A percentile compares a stretch with the other conserved stretches of the same genome.
These are phyloP conservation scores for Fusarium metavorans DNA, from an alignment of 2,329 filamentous ascomycete genomes.

Conservation along the genomic window DNA sequence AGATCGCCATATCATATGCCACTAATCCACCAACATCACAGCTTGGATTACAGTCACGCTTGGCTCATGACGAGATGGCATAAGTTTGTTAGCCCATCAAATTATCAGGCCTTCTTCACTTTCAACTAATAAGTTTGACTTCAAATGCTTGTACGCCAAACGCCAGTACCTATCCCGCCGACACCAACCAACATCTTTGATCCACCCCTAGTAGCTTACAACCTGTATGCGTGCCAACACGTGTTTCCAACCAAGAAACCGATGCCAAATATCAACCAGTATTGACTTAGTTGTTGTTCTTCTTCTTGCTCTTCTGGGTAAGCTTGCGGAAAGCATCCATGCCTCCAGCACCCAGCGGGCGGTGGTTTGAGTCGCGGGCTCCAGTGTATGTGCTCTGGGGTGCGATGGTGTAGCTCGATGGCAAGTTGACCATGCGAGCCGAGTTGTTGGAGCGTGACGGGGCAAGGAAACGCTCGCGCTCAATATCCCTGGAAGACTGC, in stretches of 20 bases:
- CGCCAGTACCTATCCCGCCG: constrained; percentile 34
- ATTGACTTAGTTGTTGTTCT: constrained; percentile 30
- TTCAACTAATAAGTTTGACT: constrained; percentile 19
- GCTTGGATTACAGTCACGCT: not conserved
- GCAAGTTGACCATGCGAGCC: constrained; percentile 66
- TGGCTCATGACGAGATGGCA: not conserved
- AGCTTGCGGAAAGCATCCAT: constrained; percentile 75
- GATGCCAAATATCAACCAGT: not conserved
- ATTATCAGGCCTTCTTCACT: constrained; percentile 11
- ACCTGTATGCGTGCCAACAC: constrained; percentile 5
- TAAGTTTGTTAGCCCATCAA: constrained; percentile 11
- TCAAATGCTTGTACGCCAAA: constrained; percentile 38
- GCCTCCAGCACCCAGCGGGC: constrained; percentile 72
- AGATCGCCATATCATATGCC: constrained; percentile 20
- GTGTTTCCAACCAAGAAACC: not conserved
- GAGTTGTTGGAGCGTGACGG: constrained; percentile 67
- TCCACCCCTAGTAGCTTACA: constrained; percentile 38
- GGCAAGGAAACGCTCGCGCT: constrained; percentile 69
- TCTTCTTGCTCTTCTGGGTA: constrained; percentile 73
- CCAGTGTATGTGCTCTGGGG: constrained; percentile 72
- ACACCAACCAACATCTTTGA: constrained; percentile 32
- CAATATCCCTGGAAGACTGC: constrained; percentile 59
- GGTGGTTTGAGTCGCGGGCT: constrained; percentile 62
- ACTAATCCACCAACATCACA: not conserved
- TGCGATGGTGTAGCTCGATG: constrained; percentile 69